Base-by-base conservation (phyloP, 345 rosid species). In the Eucalyptus dawsonii region DNA sequence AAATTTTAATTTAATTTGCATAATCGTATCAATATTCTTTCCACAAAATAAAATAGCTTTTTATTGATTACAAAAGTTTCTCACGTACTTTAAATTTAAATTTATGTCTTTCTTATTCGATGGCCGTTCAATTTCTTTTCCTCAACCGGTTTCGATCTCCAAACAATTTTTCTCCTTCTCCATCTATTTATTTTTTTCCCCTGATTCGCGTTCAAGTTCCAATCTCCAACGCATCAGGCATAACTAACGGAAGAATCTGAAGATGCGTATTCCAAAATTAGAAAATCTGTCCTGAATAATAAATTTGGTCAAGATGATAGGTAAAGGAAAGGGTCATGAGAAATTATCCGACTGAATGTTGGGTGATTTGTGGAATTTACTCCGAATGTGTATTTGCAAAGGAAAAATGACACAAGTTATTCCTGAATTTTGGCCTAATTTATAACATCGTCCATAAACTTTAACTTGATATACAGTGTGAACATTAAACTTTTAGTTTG, bases 401-500 rank as follows among this genome's bases (percentile, higher is more conserved):
- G 62, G 29, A 25, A 56, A 56, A 17, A 72, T 11, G 29, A 56
- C 13, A 56, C 27, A 24, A 10, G 1, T 53, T 53, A 1, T 21
- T 53, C 5, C 5, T 2, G 4, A 8, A 53, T 53, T 53, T 53
- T 53, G 5, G 11, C 25, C 58, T 53, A 53, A 21, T 2, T 53
- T 53, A 53, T 53, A 53, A 53, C 11, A 56, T 24, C 0, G 4
- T 62, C 8, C 17, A 29, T 62, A 13, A 62, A 27, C 0, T 62
- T 62, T 29, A 27, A 27, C 5, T 27, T 4, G 0, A 4, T 27
- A 0, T 29, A 1, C 8, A 62, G 0, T 62, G 31, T 13, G 1
- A 25, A 12, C 16, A 27, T 29, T 27, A 14, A 27, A 62, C 7
- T 62, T 62, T 62, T 62, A 0, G 14, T 29, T 29, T 62, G 31